phyloP scores from a whole-genome alignment of 371 early-diverging fungal genomes.

The Mortierella sp. region DNA sequence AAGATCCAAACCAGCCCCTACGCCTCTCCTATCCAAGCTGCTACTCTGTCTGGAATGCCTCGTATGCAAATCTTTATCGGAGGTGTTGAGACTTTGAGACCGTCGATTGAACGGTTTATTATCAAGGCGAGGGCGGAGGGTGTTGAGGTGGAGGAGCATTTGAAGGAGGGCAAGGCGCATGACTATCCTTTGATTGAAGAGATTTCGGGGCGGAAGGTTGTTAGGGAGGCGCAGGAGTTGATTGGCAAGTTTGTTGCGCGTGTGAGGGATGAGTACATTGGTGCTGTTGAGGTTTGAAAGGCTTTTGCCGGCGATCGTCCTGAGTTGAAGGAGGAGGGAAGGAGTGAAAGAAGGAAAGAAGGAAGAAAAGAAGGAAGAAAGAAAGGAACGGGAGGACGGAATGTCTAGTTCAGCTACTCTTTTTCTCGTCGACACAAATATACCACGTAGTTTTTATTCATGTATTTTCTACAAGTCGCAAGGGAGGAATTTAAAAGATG shows the following conservation, averaged over 20 bases:
- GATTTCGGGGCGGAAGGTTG: constrained; percentile 25
- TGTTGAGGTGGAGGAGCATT: constrained; percentile 23
- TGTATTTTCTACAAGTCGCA: too few species aligned
- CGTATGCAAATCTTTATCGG: constrained; percentile 45
- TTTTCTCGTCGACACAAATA: neutral
- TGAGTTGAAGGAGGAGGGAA: neutral
- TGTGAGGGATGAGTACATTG: constrained; percentile 26
- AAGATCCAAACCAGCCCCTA: constrained; percentile 35
- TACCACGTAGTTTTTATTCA: neutral
- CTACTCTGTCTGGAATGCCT: constrained; percentile 31
- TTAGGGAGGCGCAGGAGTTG: constrained; percentile 27
- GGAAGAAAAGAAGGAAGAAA: neutral
- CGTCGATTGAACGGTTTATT: constrained; percentile 46
- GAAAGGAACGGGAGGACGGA: neutral
- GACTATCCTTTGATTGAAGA: constrained; percentile 44
- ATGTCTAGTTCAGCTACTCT: neutral
- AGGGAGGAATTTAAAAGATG: too few species aligned
- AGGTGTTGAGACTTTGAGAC: constrained; percentile 42
- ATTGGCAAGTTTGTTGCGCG: constrained; percentile 42
- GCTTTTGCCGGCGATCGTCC: too few species aligned
- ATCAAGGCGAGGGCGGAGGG: constrained; percentile 45
- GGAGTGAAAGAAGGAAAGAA: neutral
- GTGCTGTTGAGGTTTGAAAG: neutral
- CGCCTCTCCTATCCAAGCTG: constrained; percentile 25
- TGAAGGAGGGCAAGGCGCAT: constrained; percentile 35